Conservation (phyloP, 495 filamentous ascomycete genomes). For the Hypoxylon rickii region DNA sequence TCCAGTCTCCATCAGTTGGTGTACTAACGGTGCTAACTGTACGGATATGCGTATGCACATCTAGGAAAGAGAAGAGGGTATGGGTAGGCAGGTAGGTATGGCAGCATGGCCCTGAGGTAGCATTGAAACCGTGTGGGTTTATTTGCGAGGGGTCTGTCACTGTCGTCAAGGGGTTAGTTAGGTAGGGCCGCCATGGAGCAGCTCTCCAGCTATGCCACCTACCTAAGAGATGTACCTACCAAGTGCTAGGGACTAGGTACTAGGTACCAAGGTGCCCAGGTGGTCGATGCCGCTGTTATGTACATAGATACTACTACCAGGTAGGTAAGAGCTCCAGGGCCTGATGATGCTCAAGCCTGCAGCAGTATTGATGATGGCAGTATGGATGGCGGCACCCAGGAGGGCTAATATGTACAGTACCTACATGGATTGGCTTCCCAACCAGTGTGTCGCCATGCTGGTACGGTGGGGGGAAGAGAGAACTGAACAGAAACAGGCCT, state of each 20-base stretch:
- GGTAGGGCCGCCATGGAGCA: constrained; percentile 6
- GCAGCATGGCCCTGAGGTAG: neutral
- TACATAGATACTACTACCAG: too few species aligned
- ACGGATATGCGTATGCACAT: constrained; percentile 25
- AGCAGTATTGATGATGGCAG: constrained; percentile 19
- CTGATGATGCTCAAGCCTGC: constrained; percentile 23
- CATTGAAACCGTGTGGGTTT: neutral
- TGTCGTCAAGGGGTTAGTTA: constrained; percentile 10
- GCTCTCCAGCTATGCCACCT: constrained; percentile 9
- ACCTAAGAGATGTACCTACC: constrained; percentile 10
- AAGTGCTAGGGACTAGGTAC: too few species aligned
- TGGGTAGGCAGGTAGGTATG: constrained; percentile 5
- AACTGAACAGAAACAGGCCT: constrained; percentile 20
- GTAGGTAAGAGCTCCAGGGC: too few species aligned
- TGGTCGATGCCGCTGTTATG: too few species aligned
- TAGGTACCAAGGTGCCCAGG: too few species aligned
- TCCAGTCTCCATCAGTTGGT: constrained; percentile 11
- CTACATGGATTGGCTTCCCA: constrained; percentile 32
- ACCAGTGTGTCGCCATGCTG: constrained; percentile 26
- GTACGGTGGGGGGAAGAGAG: constrained; percentile 30
- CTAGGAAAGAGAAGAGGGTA: constrained; percentile 9
- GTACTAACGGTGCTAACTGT: too few species aligned
- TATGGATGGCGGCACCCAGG: constrained; percentile 30
- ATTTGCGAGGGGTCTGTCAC: constrained; percentile 14
- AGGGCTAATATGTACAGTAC: constrained; percentile 16